Evolutionary conservation across 2,329 filamentous ascomycete species (phyloP), one percentile per base, ranked within the genome.

Genomic region (Fusarium clavum): DNA sequence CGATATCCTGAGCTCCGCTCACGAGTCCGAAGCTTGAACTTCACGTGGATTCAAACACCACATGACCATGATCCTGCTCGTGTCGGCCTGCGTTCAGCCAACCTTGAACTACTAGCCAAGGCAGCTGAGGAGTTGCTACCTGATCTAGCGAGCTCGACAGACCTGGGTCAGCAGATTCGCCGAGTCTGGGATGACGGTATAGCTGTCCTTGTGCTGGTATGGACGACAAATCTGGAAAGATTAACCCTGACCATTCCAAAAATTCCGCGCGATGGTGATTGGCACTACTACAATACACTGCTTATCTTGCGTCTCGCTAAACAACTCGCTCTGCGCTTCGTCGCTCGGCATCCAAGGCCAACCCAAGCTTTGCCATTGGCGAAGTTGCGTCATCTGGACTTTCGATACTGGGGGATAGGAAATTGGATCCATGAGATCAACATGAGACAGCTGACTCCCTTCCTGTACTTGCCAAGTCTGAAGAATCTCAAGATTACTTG

Each of bases 1-100:
- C 30, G 29, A 2, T 9, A 46, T 16, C 61, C 61, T n/a, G 58
- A 64, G 20, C 53, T 57, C 12, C 59, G 49, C 6, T 12, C 20
- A 0, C 44, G 40, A 16, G 59, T 57, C 5, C 38, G 2, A 20
- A 57, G 25, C n/a, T 12, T 64, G 6, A 20, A 54, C 2, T 32
- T 64, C 2, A 18, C 34, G 2, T 16, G 1, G 2, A 38, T 29
- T 43, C 1, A 27, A 40, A 6, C 4, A 8, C 2, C 1, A 2
- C 5, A 2, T 6, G 40, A 45, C 3, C 25, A n/a, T 6, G 13
- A 34, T 2, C 4, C 34, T 0, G 13, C n/a, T n/a, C 34, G 16
- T 2, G 2, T 24, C 14, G 16, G 14, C 5, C 14, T 63, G 13
- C 4, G 22, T 1, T 8, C 7, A 1, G 38, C 63, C 1, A 49